phyloP scores from a whole-genome alignment of 257 asterid species.

The Nicotiana sylvestris region DNA sequence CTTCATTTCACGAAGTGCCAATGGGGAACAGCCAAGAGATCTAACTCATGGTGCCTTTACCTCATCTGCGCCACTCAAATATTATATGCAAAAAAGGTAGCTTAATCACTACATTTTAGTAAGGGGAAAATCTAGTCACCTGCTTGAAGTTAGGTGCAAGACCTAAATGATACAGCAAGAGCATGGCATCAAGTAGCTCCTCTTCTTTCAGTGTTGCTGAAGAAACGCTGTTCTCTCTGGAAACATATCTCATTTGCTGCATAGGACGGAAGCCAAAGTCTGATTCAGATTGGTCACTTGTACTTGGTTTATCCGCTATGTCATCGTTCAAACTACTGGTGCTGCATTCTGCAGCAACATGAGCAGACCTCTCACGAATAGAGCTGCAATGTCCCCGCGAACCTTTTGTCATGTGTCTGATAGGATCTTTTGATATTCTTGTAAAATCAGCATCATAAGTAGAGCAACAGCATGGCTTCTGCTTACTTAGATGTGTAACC shows the following conservation, averaged over 20 bases:
- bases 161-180: slow-evolving; percentile 85
- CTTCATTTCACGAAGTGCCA: neutral
- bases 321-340: slow-evolving; percentile 73
- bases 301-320: slow-evolving; percentile 80
- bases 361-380: slow-evolving; percentile 70
- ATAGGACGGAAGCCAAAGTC: slow-evolving; percentile 67
- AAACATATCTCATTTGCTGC: slow-evolving; percentile 63
- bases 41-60: neutral
- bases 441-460: slow-evolving; percentile 56
- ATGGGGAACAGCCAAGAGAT: neutral
- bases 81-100: neutral
- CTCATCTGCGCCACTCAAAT: slow-evolving; percentile 3
- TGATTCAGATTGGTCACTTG: slow-evolving; percentile 81
- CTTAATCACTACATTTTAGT: neutral
- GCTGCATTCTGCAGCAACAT: slow-evolving; percentile 77
- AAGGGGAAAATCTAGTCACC: slow-evolving; percentile 38
- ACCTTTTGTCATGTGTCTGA: slow-evolving; percentile 47
- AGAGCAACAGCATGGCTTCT: slow-evolving; percentile 90
- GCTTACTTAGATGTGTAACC: slow-evolving; percentile 63
- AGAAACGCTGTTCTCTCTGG: slow-evolving; percentile 50
- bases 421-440: slow-evolving; percentile 47
- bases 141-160: slow-evolving; percentile 94
- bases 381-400: slow-evolving; percentile 74
- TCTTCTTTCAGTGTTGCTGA: slow-evolving; percentile 85
- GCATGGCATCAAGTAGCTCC: slow-evolving; percentile 95